Evolutionary conservation across 768 basidiomycete species (phyloP).

Genomic region (Cubamyces sp.): DNA sequence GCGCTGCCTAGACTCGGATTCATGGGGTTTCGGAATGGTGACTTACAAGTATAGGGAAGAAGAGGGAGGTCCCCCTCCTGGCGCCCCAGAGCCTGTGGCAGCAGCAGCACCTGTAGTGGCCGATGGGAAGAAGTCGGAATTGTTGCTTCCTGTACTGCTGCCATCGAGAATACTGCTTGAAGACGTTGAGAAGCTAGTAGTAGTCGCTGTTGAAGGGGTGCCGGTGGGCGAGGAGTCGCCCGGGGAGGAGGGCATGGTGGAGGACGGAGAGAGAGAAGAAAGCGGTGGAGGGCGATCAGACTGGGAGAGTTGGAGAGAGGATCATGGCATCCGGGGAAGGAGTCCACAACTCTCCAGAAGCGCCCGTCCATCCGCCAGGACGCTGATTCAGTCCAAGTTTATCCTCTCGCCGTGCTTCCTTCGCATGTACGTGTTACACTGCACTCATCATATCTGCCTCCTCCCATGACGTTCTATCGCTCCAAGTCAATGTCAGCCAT

Average conservation of each 20-base stretch:
- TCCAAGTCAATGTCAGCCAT: too few species aligned
- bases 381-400: too few species aligned
- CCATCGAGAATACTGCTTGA: constrained; percentile 3
- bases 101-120: constrained; percentile 11
- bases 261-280: not conserved
- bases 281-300: not conserved
- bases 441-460: too few species aligned
- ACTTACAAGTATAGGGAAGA: constrained; percentile 30
- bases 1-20: not conserved
- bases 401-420: too few species aligned
- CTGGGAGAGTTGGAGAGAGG: not conserved
- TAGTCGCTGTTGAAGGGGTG: not conserved
- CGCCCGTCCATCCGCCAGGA: constrained; percentile 13
- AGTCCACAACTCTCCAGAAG: not conserved
- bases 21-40: not conserved
- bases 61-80: constrained; percentile 16
- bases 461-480: too few species aligned
- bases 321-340: not conserved
- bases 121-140: constrained; percentile 7
- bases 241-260: constrained; percentile 14
- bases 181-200: not conserved
- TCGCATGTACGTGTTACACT: too few species aligned
- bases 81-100: not conserved
- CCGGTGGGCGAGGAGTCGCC: not conserved
- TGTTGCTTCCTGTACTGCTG: not conserved